Evolutionary conservation across 108 stramenopile species (phyloP), one percentile per base, ranked within the genome.

Genomic region (Conticribra weissflogii): DNA sequence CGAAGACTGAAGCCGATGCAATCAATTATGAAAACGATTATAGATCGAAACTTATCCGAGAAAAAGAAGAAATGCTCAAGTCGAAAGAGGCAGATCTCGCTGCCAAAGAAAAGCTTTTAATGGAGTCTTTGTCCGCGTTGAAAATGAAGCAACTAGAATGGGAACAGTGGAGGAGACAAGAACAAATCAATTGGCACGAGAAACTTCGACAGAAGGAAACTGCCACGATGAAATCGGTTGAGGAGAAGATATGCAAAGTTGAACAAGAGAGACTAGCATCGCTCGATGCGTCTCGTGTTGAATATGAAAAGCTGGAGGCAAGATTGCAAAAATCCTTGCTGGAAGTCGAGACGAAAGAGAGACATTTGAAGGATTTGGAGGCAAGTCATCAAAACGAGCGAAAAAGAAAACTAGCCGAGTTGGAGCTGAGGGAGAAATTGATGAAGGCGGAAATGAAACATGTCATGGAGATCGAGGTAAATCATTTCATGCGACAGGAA

Each of bases 271-370:
- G 72, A 9, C 32, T 66, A 34, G 48, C 33, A 17, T 49, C 51
- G 2, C 14, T 79, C 23, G 70, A 81, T 12, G 23, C 55, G 23
- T 61, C 72, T 4, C 62, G 68, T 23, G 52, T 46, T 8, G 82
- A 83, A 33, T 76, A 79, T 63, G 79, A 70, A 36, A 76, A 76
- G 36, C 41, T 83, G 34, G 79, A 83, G 46, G 52, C 52, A 16
- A 58, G 75, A 33, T 53, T 83, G 15, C 65, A 63, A 28, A 83
- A 81, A 48, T 68, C 65, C 7, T 59, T 83, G 27, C 12, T 56
- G 25, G 82, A 83, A 17, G 82, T 83, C 0, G 79, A 83, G 59
- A 31, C 72, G 52, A 76, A 76, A 34, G 82, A 83, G 48, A 25
- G 82, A 44, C 56, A 64, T 22, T 18, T 76, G 19, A 78, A 74